phyloP scores from a whole-genome alignment of 164 flowering plant species.

The Dillenia suffruticosa region DNA sequence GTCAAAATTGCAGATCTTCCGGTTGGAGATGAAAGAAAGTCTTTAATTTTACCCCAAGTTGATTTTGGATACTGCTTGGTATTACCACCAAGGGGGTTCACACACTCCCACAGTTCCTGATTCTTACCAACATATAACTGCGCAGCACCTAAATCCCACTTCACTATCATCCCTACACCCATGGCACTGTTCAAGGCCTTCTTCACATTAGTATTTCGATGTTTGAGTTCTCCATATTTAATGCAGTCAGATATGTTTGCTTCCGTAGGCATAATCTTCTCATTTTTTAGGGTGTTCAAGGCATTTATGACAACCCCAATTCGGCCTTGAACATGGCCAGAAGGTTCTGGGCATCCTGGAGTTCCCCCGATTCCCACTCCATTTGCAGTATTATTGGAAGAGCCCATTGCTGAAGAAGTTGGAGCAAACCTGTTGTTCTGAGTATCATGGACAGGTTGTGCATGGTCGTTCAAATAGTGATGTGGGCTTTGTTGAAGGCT shows the following conservation, averaged over 20 bases:
- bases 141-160: conserved; percentile 46
- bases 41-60: conserved; percentile 60
- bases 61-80: conserved; percentile 43
- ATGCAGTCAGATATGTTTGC: conserved; percentile 75
- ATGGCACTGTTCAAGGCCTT: conserved; percentile 63
- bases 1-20: conserved; percentile 61
- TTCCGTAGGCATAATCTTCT: conserved; percentile 75
- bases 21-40: conserved; percentile 45
- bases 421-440: conserved; percentile 16
- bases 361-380: conserved; percentile 34
- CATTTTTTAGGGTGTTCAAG: conserved; percentile 59
- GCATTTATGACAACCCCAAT: conserved; percentile 68
- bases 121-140: conserved; percentile 55
- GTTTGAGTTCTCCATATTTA: conserved; percentile 53
- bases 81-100: conserved; percentile 56
- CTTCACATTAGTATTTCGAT: conserved; percentile 56
- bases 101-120: conserved; percentile 71
- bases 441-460: conserved; percentile 25
- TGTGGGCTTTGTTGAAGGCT: conserved; percentile 24
- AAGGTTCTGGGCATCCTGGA: conserved; percentile 43
- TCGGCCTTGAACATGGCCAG: conserved; percentile 41
- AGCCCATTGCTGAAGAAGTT: conserved; percentile 22
- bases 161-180: conserved; percentile 60
- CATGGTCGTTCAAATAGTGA: conserved; percentile 9
- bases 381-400: conserved; percentile 14